Evolutionary conservation across 225 moss, liverwort and hornwort genomes (phyloP), one percentile per base, ranked within the genome.

Genomic region (Physcomitrium patens): DNA sequence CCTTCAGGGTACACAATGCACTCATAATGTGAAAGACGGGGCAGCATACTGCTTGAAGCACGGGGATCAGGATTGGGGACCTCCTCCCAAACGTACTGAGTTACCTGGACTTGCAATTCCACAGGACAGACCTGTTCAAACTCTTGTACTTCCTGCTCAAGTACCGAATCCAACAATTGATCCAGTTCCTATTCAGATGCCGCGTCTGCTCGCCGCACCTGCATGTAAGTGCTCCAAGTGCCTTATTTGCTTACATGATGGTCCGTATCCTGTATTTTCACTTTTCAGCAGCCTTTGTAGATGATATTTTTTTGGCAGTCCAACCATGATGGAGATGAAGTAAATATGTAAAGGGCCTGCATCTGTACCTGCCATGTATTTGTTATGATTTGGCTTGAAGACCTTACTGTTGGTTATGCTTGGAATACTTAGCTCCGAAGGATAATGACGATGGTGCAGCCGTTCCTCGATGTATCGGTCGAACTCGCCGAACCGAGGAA

Each of bases 11-110:
- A 42, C 78, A 1, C 89, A 79, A 46, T 94, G 94, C 68, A 89
- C 90, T 3, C 89, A 87, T 49, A 90, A 83, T 69, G 84, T 89
- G 49, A 89, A 89, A 58, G 87, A 87, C 27, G 88, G 90, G 11
- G 66, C 73, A 53, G 37, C 65, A 7, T 92, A 82, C 65, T 94
- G 94, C 76, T 43, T 84, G 52, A 90, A 94, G 79, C 92, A 92
- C 77, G 70, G 43, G 7, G 68, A 81, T 1, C 75, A 84, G 51
- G 84, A 67, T 51, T 67, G 71, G 50, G 75, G 75, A 70, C 70
- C 75, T 74, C 60, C 67, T 54, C 11, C 23, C 46, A 73, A n/a
- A 76, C 68, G 63, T 11, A 49, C 54, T 24, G 76, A 83, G 14
- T 24, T 19, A 47, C 64, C 66, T 46, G 61, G 37, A 31, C 41